Conservation (phyloP, 257 asterid genomes). For the Lycium ferocissimum region DNA sequence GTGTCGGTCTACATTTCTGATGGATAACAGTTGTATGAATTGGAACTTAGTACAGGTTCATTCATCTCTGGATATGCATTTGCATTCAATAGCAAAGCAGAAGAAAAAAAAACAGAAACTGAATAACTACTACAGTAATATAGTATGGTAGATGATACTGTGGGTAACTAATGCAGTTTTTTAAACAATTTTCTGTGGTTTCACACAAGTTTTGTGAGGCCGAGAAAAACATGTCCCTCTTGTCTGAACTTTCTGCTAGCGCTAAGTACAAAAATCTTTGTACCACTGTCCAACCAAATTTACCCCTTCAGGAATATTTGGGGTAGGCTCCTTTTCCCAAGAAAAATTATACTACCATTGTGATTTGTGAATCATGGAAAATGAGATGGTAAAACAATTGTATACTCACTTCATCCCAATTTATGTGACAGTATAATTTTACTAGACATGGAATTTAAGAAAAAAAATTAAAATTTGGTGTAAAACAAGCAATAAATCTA, state of each 20-base stretch:
- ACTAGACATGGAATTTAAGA: too few species aligned
- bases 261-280: not conserved
- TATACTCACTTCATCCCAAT: too few species aligned
- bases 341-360: not conserved
- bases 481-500: too few species aligned
- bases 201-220: conserved; percentile 32
- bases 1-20: not conserved
- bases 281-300: not conserved
- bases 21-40: conserved; percentile 3
- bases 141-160: too few species aligned
- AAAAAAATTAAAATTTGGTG: too few species aligned
- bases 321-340: not conserved
- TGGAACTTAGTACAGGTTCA: conserved; percentile 17
- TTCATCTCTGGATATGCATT: not conserved
- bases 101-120: not conserved
- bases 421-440: too few species aligned
- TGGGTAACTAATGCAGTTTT: not conserved
- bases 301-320: not conserved
- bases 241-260: not conserved
- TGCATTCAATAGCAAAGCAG: not conserved
- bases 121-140: too few species aligned
- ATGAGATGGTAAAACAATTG: too few species aligned
- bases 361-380: not conserved
- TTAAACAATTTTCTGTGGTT: not conserved
- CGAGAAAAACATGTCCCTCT: conserved; percentile 34